phyloP scores from a whole-genome alignment of 2,329 filamentous ascomycete species.

The Nemania diffusa region DNA sequence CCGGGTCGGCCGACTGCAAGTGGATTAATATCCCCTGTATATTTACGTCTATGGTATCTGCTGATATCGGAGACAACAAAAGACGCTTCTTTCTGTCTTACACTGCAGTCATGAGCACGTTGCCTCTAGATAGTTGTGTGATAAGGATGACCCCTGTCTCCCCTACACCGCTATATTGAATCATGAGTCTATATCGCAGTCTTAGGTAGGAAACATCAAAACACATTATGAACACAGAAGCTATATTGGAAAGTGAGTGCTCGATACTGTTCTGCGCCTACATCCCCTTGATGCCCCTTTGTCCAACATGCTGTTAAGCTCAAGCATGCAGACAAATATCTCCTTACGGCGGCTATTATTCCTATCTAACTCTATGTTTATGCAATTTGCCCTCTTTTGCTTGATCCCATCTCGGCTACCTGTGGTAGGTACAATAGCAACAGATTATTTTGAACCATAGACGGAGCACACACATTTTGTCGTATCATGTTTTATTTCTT shows the following conservation, averaged over 20 bases:
- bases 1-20: slow-evolving; percentile 26
- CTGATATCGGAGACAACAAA: slow-evolving; percentile 42
- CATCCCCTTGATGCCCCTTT: not conserved
- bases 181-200: not conserved
- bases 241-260: not conserved
- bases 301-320: not conserved
- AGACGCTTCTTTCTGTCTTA: slow-evolving; percentile 41
- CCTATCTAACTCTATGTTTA: not conserved
- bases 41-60: slow-evolving; percentile 50
- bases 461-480: not conserved
- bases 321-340: not conserved
- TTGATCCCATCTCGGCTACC: not conserved
- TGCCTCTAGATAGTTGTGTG: slow-evolving; percentile 6
- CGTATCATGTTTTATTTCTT: not conserved
- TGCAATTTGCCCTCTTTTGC: not conserved
- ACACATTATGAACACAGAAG: not conserved
- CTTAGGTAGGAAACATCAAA: not conserved
- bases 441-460: not conserved
- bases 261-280: not conserved
- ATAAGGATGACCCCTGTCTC: not conserved
- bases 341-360: not conserved
- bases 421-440: not conserved
- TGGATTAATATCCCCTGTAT: slow-evolving; percentile 54
- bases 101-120: not conserved
- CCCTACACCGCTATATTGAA: not conserved